Evolutionary conservation across 108 stramenopile species (phyloP).

Genomic region (Bacterosira constricta): DNA sequence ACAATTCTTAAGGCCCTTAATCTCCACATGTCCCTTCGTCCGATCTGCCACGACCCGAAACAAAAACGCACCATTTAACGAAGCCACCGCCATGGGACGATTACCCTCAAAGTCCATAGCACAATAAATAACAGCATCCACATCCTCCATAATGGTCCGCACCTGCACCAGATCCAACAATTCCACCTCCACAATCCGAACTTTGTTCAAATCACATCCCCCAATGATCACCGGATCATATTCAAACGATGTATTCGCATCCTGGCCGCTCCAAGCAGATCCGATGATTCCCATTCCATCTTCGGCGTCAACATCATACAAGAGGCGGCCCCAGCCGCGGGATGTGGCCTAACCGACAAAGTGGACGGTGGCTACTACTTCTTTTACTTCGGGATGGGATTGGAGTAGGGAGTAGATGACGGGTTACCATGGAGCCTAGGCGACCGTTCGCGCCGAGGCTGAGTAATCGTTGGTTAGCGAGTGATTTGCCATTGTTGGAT

Average conservation of each 20-base stretch:
- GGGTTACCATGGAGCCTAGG: slow-evolving; percentile 76
- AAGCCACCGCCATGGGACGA: slow-evolving; percentile 63
- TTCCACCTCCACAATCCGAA: slow-evolving; percentile 77
- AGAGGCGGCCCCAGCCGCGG: slow-evolving; percentile 75
- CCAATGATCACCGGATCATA: slow-evolving; percentile 58
- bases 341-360: slow-evolving; percentile 65
- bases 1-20: slow-evolving; percentile 79
- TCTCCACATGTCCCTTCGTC: slow-evolving; percentile 80
- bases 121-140: slow-evolving; percentile 77
- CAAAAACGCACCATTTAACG: slow-evolving; percentile 77
- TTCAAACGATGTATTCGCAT: slow-evolving; percentile 65
- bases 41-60: slow-evolving; percentile 78
- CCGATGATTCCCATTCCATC: slow-evolving; percentile 70
- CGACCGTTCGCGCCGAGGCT: slow-evolving; percentile 85
- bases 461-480: slow-evolving; percentile 63
- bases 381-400: slow-evolving; percentile 59
- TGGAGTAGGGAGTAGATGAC: slow-evolving; percentile 67
- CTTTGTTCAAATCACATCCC: slow-evolving; percentile 75
- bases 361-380: slow-evolving; percentile 80
- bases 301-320: slow-evolving; percentile 85
- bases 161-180: slow-evolving; percentile 79
- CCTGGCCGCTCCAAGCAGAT: slow-evolving; percentile 67
- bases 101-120: slow-evolving; percentile 85
- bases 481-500: slow-evolving; percentile 30
- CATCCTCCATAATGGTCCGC: slow-evolving; percentile 64